These are phyloP conservation scores for Dendryphion nanum DNA, from an alignment of 2,329 filamentous ascomycete species.

Conservation along the genomic window DNA sequence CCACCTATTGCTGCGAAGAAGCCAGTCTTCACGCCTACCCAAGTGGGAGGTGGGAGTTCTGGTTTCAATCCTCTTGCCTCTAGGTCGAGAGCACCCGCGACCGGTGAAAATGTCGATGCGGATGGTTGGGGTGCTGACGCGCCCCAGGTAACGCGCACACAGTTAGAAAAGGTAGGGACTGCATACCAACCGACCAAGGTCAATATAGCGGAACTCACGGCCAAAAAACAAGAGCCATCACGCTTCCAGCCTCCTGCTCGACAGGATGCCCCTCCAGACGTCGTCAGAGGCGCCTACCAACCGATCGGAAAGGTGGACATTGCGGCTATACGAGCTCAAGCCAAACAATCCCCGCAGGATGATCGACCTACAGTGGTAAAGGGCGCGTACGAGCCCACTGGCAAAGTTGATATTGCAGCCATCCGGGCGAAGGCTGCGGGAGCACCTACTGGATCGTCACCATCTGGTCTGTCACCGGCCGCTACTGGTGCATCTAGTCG, in stretches of 20 bases:
- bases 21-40: constrained; percentile 84
- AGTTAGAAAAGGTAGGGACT: constrained; percentile 87
- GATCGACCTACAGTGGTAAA: constrained; percentile 84
- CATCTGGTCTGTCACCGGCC: constrained; percentile 42
- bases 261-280: constrained; percentile 53
- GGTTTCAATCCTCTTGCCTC: constrained; percentile 69
- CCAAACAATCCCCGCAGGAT: constrained; percentile 65
- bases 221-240: constrained; percentile 68
- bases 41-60: constrained; percentile 52
- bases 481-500: constrained; percentile 41
- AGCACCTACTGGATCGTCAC: constrained; percentile 25
- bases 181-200: constrained; percentile 96
- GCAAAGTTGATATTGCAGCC: constrained; percentile 95
- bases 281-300: constrained; percentile 85
- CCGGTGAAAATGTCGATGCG: constrained; percentile 64
- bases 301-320: constrained; percentile 98
- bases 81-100: constrained; percentile 56
- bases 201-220: constrained; percentile 81
- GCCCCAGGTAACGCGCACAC: constrained; percentile 79
- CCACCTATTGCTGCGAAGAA: constrained; percentile 77
- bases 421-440: constrained; percentile 78
- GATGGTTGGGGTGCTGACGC: constrained; percentile 97
- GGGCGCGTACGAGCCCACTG: constrained; percentile 89
- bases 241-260: constrained; percentile 54
- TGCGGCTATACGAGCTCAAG: constrained; percentile 75